phyloP scores from a whole-genome alignment of 2,329 filamentous ascomycete genomes.

The Parasarocladium wereldwijsianum region DNA sequence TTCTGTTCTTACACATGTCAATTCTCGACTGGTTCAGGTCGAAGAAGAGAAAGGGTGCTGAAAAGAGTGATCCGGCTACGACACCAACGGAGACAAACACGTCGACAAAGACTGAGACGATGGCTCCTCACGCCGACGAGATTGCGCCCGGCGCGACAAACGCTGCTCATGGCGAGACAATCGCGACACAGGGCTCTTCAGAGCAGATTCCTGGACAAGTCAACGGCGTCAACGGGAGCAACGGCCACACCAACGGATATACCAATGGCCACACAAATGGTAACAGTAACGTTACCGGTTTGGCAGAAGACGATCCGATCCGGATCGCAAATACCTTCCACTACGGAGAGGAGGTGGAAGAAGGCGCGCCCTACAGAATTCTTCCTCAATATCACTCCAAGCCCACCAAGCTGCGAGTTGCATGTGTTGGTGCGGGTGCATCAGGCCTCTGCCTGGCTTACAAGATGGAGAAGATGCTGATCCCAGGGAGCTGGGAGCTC shows the following conservation, averaged over 20 bases:
- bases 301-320: slow-evolving; percentile 4
- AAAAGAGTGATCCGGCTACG: not conserved
- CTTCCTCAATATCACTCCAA: slow-evolving; percentile 20
- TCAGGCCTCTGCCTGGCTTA: slow-evolving; percentile 15
- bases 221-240: not conserved
- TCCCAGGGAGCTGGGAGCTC: slow-evolving; percentile 14
- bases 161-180: slow-evolving; percentile 5
- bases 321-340: slow-evolving; percentile 8
- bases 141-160: slow-evolving; percentile 4
- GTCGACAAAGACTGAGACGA: not conserved
- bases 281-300: not conserved
- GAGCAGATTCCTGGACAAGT: not conserved
- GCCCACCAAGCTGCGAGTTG: slow-evolving; percentile 17
- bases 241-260: slow-evolving; percentile 4
- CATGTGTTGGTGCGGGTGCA: slow-evolving; percentile 16
- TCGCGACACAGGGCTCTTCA: slow-evolving; percentile 2
- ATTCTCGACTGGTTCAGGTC: slow-evolving; percentile 2
- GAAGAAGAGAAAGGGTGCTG: not conserved
- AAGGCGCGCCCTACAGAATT: slow-evolving; percentile 12
- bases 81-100: not conserved
- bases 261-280: slow-evolving; percentile 5
- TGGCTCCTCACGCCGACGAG: slow-evolving; percentile 4
- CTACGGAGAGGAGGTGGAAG: slow-evolving; percentile 12
- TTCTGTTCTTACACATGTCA: too few relatives aligned
- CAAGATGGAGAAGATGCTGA: slow-evolving; percentile 15